Percentiles rank a stretch among this genome's conserved stretches.
These are phyloP conservation scores for Lipomyces oligophaga DNA, from an alignment of 805 yeast genomes.

Conservation along the genomic window DNA sequence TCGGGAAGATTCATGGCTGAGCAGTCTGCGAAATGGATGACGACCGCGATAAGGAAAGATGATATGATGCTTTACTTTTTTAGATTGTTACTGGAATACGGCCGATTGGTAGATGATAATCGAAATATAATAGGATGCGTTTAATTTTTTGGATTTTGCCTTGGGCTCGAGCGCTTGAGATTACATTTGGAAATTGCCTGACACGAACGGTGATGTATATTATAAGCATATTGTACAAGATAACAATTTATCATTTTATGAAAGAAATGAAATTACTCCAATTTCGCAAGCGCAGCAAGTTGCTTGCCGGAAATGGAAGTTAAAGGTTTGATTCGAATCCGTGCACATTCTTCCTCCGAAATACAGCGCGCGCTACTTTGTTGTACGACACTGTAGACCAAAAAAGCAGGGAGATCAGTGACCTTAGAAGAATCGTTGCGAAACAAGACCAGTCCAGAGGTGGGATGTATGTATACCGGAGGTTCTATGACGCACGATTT, in stretches of 20 bases:
- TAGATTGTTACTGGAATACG: slow-evolving; percentile 30
- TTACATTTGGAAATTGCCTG: too few species aligned
- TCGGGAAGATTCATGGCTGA: slow-evolving; percentile 23
- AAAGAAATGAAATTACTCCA: not conserved
- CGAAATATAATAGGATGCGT: slow-evolving; percentile 27
- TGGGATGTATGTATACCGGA: slow-evolving; percentile 74
- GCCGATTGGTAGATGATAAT: slow-evolving; percentile 31
- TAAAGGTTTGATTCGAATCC: slow-evolving; percentile 65
- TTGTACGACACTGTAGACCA: slow-evolving; percentile 70
- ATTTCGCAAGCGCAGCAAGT: slow-evolving; percentile 56
- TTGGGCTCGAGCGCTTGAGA: too few species aligned
- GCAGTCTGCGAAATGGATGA: slow-evolving; percentile 22
- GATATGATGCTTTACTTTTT: slow-evolving; percentile 30
- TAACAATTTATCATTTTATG: too few species aligned
- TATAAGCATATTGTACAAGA: too few species aligned
- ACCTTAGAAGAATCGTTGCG: slow-evolving; percentile 31
- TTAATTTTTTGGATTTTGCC: slow-evolving; percentile 3
- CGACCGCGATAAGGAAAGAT: slow-evolving; percentile 25
- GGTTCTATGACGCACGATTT: slow-evolving; percentile 37
- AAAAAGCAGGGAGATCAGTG: slow-evolving; percentile 67
- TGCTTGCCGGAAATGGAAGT: slow-evolving; percentile 74
- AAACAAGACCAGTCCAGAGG: slow-evolving; percentile 51
- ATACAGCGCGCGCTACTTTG: slow-evolving; percentile 43
- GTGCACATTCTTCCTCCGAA: slow-evolving; percentile 42
- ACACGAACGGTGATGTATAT: too few species aligned